Evolutionary conservation across 2,329 filamentous ascomycete genomes (phyloP), one percentile per base, ranked within the genome.

Genomic region (Blastomyces silverae): DNA sequence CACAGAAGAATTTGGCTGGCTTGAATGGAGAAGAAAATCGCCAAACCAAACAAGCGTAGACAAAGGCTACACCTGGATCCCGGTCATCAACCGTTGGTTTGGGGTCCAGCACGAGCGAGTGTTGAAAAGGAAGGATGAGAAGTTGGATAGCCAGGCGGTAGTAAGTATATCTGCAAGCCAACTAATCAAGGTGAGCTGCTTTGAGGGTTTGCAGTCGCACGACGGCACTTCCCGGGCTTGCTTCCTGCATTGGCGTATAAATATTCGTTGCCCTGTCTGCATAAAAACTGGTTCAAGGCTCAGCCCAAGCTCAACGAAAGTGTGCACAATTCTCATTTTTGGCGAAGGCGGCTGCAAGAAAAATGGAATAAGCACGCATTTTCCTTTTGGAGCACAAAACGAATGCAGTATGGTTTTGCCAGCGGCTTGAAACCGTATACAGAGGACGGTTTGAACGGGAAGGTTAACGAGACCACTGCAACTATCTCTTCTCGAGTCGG

Each of bases 141-240:
- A 48, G 25, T 28, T 25, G 22, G 13, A n/a, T 48, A 22, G 22
- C n/a, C n/a, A 46, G 42, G 8, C 17, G 39, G 13, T 59, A n/a
- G 15, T 31, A 46, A 31, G n/a, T 10, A 10, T 28, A 60, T 60
- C 39, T 48, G 42, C 58, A 60, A 34, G 58, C 42, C 28, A 60
- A 60, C 25, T 60, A 60, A 46, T 46, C 28, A n/a, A 25, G 42
- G 8, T 48, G 39, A 44, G 39, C 13, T 2, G 44, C 25, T 13
- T 10, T 17, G 25, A 31, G 39, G 39, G 3, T 60, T 11, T 34
- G 6, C 25, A 31, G 58, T 60, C 58, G 58, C 58, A 46, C 39
- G 42, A 48, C 39, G 39, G 39, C 20, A 28, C 15, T 44, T 31
- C 4, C 42, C 3, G 17, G 25, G 17, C 11, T 22, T 48, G 42